Percentiles rank a stretch among this genome's conserved stretches.
phyloP scores from a whole-genome alignment of 2,329 filamentous ascomycete genomes.

The Aspergillus sp. region DNA sequence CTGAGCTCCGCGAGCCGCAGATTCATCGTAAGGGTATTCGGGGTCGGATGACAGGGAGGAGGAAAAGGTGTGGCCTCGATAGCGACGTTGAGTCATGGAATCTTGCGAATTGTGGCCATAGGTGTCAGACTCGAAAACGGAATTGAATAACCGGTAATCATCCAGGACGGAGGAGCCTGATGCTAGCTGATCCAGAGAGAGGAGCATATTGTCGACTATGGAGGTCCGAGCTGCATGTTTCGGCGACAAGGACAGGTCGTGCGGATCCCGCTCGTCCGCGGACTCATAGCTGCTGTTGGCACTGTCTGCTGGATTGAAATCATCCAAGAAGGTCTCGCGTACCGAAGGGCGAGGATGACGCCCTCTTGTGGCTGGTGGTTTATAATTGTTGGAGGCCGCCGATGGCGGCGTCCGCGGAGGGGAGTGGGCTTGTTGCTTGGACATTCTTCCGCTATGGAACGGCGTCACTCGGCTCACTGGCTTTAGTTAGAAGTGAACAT shows the following conservation, averaged over 20 bases:
- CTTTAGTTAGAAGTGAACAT: not conserved
- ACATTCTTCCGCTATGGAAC: constrained; percentile 24
- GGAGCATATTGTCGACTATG: constrained; percentile 91
- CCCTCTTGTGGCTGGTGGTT: constrained; percentile 27
- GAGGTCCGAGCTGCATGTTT: constrained; percentile 80
- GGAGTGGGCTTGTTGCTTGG: constrained; percentile 30
- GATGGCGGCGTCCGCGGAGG: constrained; percentile 43
- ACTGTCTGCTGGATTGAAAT: constrained; percentile 32
- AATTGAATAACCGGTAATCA: constrained; percentile 40
- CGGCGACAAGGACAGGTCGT: constrained; percentile 80
- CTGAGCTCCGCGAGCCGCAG: constrained; percentile 42
- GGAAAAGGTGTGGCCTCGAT: constrained; percentile 60
- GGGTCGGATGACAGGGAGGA: constrained; percentile 60
- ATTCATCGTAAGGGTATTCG: constrained; percentile 44
- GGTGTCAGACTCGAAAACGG: constrained; percentile 41
- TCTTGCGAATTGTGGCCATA: constrained; percentile 32
- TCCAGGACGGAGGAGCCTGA: constrained; percentile 38
- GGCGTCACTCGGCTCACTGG: constrained; percentile 1
- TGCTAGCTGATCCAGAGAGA: constrained; percentile 84
- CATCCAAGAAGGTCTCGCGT: constrained; percentile 43
- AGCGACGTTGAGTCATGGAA: constrained; percentile 39
- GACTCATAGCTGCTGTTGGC: constrained; percentile 35
- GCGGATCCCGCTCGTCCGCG: constrained; percentile 48
- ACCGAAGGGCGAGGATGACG: constrained; percentile 34
- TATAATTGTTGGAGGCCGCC: constrained; percentile 34